Base-by-base conservation (phyloP, 331 rosid species). In the Cydonia oblonga region DNA sequence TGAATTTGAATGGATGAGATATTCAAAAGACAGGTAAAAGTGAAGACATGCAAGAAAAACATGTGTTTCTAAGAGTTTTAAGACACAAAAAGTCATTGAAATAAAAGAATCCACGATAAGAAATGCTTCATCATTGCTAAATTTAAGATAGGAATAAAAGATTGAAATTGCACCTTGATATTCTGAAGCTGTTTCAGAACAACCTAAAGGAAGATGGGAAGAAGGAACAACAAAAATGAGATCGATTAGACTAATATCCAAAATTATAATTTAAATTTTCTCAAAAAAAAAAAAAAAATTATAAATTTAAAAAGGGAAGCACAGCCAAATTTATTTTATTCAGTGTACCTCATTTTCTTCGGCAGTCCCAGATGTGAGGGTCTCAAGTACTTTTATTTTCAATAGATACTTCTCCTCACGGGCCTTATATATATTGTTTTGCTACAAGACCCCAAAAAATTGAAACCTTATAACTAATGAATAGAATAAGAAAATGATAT, bases 281-380 rank as follows among this genome's bases (percentile, higher is more conserved):
- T 40, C 46, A 10, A 40, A 40, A 3, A 40, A 38, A 40, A 40
- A 40, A 3, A 1, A 8, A 2, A 0, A 29, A 72, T 71, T 28
- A 40, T 62, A 49, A 59, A n/a, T 61, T 38, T 52, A 42, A 33
- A 71, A 78, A 25, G 44, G 33, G 23, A 70, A 81, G 29, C 46
- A 72, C 52, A 46, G 56, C 51, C 63, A 64, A 73, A 77, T 59
- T 14, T n/a, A 77, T 66, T 14, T 25, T 18, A 65, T 38, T 28
- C 22, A n/a, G 25, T 56, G 49, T 77, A 91, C 99, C 99, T 95
- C 96, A 74, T 86, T 84, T 85, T 95, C 99, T 83, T 87, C 90
- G 10, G 86, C 69, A 26, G 96, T 78, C 77, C 97, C 99, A 16
- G 77, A 72, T 32, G 96, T 88, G 79, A 95, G 87, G 58, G 96